Evolutionary conservation across 1,139 yeast species (phyloP).

Genomic region (Kodamaea sp.): DNA sequence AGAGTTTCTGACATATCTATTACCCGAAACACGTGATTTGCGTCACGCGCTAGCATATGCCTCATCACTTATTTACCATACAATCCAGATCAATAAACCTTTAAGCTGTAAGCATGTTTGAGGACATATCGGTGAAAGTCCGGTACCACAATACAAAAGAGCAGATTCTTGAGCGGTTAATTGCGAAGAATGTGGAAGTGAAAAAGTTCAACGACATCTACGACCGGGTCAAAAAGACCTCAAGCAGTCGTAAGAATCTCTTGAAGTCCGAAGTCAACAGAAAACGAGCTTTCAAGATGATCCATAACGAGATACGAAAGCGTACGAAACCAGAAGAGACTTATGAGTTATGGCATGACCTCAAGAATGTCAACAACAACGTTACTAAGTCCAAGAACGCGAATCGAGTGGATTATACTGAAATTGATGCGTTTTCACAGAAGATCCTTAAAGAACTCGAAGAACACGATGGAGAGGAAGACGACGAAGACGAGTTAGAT

Average conservation of each 20-base stretch:
- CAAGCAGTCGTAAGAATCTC: conserved; percentile 1
- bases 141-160: conserved; percentile 4
- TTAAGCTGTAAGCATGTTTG: conserved; percentile 12
- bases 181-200: conserved; percentile 23
- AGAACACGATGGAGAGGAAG: conserved; percentile 5
- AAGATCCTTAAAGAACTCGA: conserved; percentile 5
- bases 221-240: conserved; percentile 5
- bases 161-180: conserved; percentile 12
- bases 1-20: too few relatives aligned
- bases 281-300: conserved; percentile 11
- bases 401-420: conserved; percentile 4
- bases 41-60: too few relatives aligned
- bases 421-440: conserved; percentile 5
- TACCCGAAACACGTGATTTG: too few relatives aligned
- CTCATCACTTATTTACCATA: too few relatives aligned
- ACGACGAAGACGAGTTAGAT: conserved; percentile 12
- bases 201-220: conserved; percentile 16
- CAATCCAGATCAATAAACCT: too few relatives aligned
- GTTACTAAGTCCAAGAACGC: conserved; percentile 8
- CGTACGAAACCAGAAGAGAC: conserved; percentile 36
- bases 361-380: conserved; percentile 16
- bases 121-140: conserved; percentile 11
- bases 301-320: conserved; percentile 13
- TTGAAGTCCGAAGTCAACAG: conserved; percentile 6
- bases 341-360: conserved; percentile 39